Evolutionary conservation across 495 filamentous ascomycete genomes (phyloP).

Genomic region (Aspergillus heteromorphus): DNA sequence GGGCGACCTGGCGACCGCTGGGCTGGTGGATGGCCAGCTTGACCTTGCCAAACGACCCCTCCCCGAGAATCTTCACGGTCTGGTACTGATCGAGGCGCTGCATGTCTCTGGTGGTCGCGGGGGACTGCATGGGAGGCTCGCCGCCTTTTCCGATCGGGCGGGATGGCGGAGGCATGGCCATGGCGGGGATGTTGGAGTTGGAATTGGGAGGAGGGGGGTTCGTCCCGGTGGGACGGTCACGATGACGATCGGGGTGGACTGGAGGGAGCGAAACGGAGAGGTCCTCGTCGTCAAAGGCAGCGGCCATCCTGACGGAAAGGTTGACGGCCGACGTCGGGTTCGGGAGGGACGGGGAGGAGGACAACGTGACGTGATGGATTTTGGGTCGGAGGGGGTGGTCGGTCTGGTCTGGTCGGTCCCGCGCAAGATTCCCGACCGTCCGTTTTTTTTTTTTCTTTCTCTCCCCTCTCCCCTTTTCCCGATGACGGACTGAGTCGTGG

Average conservation of each 20-base stretch:
- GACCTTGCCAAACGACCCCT: slow-evolving; percentile 97
- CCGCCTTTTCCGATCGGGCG: slow-evolving; percentile 32
- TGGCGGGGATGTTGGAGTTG: slow-evolving; percentile 35
- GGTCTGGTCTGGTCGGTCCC: neutral
- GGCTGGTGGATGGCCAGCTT: slow-evolving; percentile 90
- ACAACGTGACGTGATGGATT: slow-evolving; percentile 45
- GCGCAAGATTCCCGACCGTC: slow-evolving; percentile 2
- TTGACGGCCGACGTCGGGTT: slow-evolving; percentile 13
- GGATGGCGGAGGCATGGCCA: slow-evolving; percentile 46
- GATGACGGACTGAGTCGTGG: neutral
- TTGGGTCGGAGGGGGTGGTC: slow-evolving; percentile 10
- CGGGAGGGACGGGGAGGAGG: slow-evolving; percentile 5
- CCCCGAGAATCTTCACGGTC: slow-evolving; percentile 83
- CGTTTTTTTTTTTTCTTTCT: neutral
- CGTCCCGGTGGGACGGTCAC: slow-evolving; percentile 28
- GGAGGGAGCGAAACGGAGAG: slow-evolving; percentile 80
- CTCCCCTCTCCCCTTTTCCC: neutral
- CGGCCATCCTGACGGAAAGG: slow-evolving; percentile 36
- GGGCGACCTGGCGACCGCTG: slow-evolving; percentile 86
- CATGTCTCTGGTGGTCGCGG: slow-evolving; percentile 50
- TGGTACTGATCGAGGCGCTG: slow-evolving; percentile 87
- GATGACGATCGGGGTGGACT: slow-evolving; percentile 47
- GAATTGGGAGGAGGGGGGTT: slow-evolving; percentile 18
- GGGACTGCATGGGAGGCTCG: slow-evolving; percentile 34
- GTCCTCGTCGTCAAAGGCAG: slow-evolving; percentile 76